Conservation (phyloP, 441 rosid genomes). For the Hura crepitans region DNA sequence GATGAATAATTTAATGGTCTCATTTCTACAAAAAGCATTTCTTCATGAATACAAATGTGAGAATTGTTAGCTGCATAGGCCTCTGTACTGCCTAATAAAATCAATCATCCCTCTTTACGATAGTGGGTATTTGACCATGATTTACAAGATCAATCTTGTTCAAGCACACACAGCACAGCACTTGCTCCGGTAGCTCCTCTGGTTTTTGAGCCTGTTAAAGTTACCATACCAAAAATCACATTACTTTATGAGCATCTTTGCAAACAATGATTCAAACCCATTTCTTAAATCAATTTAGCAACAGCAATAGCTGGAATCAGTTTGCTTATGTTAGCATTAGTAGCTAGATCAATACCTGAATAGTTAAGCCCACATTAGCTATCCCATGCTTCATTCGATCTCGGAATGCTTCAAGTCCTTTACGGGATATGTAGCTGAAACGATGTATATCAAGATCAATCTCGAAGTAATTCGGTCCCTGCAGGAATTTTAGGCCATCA, state of each 20-base stretch:
- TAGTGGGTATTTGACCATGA: conserved; percentile 66
- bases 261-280: too few species aligned
- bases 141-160: conserved; percentile 73
- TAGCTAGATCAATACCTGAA: conserved; percentile 52
- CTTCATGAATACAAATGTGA: too few species aligned
- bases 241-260: too few species aligned
- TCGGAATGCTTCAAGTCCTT: conserved; percentile 83
- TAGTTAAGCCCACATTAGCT: conserved; percentile 76
- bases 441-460: conserved; percentile 90
- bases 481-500: too few species aligned
- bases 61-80: too few species aligned
- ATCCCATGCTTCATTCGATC: conserved; percentile 71
- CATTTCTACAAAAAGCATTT: too few species aligned
- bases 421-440: conserved; percentile 81
- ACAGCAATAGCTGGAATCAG: not conserved
- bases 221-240: too few species aligned
- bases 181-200: conserved; percentile 81
- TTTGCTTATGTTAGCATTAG: too few species aligned
- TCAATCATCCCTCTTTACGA: too few species aligned
- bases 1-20: too few species aligned
- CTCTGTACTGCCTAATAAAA: too few species aligned
- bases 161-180: conserved; percentile 67
- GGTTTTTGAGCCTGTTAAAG: conserved; percentile 83
- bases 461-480: conserved; percentile 91
- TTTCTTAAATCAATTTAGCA: not conserved